phyloP scores from a whole-genome alignment of 176 grass and related monocot genomes.

The Eragrostis curvula region DNA sequence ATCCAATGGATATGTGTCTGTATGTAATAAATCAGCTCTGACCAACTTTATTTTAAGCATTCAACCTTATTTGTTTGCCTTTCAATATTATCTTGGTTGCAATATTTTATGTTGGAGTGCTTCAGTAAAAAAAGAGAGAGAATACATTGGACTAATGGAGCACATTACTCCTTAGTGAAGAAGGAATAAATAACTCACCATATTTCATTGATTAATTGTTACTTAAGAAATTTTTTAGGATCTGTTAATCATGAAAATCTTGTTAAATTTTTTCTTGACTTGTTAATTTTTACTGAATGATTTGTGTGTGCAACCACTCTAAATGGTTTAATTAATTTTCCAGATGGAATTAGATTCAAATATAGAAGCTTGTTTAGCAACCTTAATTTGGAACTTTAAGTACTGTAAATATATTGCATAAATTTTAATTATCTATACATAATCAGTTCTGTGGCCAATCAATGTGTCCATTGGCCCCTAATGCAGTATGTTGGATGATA shows the following conservation, averaged over 20 bases:
- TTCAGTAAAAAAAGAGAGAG: not conserved
- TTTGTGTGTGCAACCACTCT: not conserved
- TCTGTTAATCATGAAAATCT: not conserved
- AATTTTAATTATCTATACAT: no score
- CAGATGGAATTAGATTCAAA: not conserved
- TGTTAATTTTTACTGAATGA: conserved; percentile 25
- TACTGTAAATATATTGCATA: no score
- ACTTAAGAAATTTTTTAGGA: not conserved
- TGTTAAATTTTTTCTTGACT: not conserved
- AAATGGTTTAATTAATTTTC: not conserved
- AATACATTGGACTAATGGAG: not conserved
- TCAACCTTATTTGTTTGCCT: not conserved
- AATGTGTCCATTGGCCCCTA: not conserved
- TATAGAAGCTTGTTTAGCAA: not conserved
- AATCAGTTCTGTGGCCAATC: not conserved
- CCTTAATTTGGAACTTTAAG: no score
- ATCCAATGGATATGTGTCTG: conserved; percentile 87
- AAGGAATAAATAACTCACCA: not conserved
- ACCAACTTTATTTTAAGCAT: conserved; percentile 5
- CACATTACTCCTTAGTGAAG: not conserved
- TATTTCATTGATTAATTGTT: conserved; percentile 6
- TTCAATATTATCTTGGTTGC: not conserved
- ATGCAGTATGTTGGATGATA: not conserved
- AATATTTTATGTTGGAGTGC: not conserved
- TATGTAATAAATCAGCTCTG: conserved; percentile 46